Base-by-base conservation (phyloP, 345 rosid genomes). In the Psidium friedrichsthalianum region DNA sequence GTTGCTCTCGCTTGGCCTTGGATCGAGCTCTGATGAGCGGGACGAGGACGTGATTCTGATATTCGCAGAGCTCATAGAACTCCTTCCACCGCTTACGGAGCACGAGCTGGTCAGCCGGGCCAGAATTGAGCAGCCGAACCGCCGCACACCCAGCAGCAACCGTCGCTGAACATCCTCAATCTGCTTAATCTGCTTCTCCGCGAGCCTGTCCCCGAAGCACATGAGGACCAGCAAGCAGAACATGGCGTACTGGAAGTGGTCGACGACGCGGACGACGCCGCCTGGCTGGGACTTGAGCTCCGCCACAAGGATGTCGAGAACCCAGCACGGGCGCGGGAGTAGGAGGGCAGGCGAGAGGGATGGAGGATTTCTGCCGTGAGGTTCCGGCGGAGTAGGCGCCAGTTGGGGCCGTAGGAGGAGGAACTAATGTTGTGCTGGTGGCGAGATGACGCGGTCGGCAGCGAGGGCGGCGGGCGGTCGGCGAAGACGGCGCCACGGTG, bases 351-450 rank as follows among this genome's bases (percentile, higher is more conserved):
- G 52, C 82, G 82, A 27, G 83, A 13, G 11, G 86, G 86, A 51
- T 74, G 54, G 10, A 85, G 86, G 64, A 85, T 52, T 83, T 84
- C 53, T 3, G 74, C 56, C 15, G 15, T 74, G 61, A 85, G 51
- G 53, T 85, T 85, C 6, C 86, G 55, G 32, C 86, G 83, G 83
- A 85, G 55, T 69, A 25, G 51, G n/a, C 86, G 64, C 86, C 74
- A 85, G 0, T 42, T 85, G 21, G 86, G 86, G 61, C 83, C 86
- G 64, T 85, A 85, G 52, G 57, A 74, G 83, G 86, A 74, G 29
- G 83, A 18, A 52, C 36, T 36, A 32, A 85, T 22, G 61, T 7
- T 85, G 69, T 74, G 86, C 81, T 85, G 86, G 69, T 85, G 74
- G 58, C 16, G 86, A 69, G 24, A 53, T 5, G 83, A 85, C n/a